phyloP scores from a whole-genome alignment of 75 land plant species.

The Cunninghamia lanceolata region DNA sequence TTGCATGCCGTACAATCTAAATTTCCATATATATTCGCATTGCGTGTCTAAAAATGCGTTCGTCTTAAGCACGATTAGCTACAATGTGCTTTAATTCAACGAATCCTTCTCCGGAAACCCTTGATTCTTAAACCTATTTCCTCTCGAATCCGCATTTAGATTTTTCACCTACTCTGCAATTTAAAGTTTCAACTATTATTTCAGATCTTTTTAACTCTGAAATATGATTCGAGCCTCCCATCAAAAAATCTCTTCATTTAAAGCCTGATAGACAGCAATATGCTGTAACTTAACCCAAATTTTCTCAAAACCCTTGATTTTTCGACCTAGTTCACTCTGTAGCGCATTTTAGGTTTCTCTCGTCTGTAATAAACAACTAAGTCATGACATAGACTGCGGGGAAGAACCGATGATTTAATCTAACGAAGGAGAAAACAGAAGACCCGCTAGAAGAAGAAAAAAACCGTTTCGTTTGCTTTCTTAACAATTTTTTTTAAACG shows the following conservation, averaged over 20 bases:
- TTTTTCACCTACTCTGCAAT: background rate
- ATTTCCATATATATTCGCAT: too few relatives aligned
- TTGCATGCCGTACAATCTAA: too few relatives aligned
- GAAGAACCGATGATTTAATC: too few relatives aligned
- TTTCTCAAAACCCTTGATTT: background rate
- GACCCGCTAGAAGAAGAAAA: too few relatives aligned
- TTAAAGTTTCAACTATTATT: background rate
- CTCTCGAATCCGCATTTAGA: background rate
- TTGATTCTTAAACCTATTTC: background rate
- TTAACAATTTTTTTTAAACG: too few relatives aligned
- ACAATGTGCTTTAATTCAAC: background rate
- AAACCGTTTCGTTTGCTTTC: too few relatives aligned
- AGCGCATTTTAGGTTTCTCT: background rate
- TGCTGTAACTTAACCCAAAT: background rate
- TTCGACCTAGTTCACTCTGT: background rate
- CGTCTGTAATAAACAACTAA: background rate
- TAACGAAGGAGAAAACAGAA: too few relatives aligned
- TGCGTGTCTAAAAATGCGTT: background rate
- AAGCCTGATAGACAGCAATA: background rate
- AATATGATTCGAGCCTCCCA: background rate
- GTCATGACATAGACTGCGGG: background rate
- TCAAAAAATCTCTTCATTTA: background rate
- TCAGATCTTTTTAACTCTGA: background rate
- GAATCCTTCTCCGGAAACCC: background rate
- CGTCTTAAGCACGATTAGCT: background rate